A percentile compares a stretch with the other conserved stretches of the same genome.
These are phyloP conservation scores for Kazachstania kunashirensis DNA, from an alignment of 805 yeast genomes.

Conservation along the genomic window DNA sequence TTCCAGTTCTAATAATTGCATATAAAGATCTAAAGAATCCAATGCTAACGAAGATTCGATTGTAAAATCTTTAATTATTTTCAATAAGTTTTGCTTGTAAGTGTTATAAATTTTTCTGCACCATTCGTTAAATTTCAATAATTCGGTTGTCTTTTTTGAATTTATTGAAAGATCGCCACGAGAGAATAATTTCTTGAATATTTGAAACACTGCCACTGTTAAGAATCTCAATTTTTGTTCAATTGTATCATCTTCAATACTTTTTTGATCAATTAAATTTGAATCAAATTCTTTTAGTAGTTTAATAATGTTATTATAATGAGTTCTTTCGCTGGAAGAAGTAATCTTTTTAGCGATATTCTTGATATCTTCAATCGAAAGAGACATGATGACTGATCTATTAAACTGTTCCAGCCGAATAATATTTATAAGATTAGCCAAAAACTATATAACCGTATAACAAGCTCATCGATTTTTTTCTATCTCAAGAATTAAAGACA, in stretches of 20 bases:
- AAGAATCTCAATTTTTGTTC: slow-evolving; percentile 23
- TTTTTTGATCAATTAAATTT: slow-evolving; percentile 3
- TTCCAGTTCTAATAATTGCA: slow-evolving; percentile 51
- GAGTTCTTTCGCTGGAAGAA: slow-evolving; percentile 20
- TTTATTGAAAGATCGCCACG: slow-evolving; percentile 25
- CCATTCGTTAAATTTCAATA: slow-evolving; percentile 46
- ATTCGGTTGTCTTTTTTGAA: slow-evolving; percentile 16
- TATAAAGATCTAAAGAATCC: slow-evolving; percentile 45
- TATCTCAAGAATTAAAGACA: too few relatives aligned
- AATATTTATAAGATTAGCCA: too few relatives aligned
- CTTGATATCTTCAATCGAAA: slow-evolving; percentile 22
- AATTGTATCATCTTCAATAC: slow-evolving; percentile 6
- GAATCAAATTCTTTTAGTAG: slow-evolving; percentile 17
- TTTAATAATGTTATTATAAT: slow-evolving; percentile 27
- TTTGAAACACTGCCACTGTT: slow-evolving; percentile 25
- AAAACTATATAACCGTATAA: too few relatives aligned
- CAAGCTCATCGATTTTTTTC: too few relatives aligned
- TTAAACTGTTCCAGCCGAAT: too few relatives aligned
- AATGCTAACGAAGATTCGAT: slow-evolving; percentile 39
- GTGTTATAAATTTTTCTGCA: slow-evolving; percentile 46
- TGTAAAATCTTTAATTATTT: slow-evolving; percentile 32
- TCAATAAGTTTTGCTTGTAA: slow-evolving; percentile 39
- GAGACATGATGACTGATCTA: slow-evolving; percentile 2
- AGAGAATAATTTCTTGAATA: slow-evolving; percentile 26
- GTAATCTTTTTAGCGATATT: slow-evolving; percentile 21